A percentile compares a stretch with the other conserved stretches of the same genome.
phyloP scores from a whole-genome alignment of 257 asterid species.

The Leonotis leonurus region DNA sequence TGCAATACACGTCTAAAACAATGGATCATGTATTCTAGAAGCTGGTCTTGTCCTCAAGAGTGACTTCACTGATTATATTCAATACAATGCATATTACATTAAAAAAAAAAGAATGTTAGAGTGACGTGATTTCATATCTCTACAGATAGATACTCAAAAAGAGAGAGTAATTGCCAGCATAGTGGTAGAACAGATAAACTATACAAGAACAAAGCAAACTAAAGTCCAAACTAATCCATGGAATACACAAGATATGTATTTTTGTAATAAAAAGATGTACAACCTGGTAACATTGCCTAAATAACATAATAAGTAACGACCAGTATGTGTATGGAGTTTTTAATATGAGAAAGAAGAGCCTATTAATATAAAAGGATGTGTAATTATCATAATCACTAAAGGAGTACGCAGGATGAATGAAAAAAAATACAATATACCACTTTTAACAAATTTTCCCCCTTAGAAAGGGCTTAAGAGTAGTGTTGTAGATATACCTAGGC shows the following conservation, averaged over 20 bases:
- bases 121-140: not conserved
- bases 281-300: not conserved
- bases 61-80: no score
- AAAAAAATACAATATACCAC: not conserved
- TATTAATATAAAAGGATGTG: not conserved
- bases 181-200: not conserved
- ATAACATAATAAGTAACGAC: not conserved
- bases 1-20: no score
- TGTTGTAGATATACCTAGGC: constrained; percentile 53
- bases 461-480: not conserved
- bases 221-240: not conserved
- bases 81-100: no score
- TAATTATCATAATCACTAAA: not conserved
- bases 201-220: not conserved
- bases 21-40: no score
- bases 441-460: not conserved
- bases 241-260: not conserved
- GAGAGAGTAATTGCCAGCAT: not conserved
- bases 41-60: no score
- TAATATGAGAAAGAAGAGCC: not conserved
- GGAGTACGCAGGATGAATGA: not conserved
- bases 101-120: not conserved
- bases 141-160: not conserved
- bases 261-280: not conserved
- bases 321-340: not conserved